A percentile compares a stretch with the other conserved stretches of the same genome.
Evolutionary conservation across 2,329 filamentous ascomycete species (phyloP).

Genomic region (Botrytis pseudocinerea): DNA sequence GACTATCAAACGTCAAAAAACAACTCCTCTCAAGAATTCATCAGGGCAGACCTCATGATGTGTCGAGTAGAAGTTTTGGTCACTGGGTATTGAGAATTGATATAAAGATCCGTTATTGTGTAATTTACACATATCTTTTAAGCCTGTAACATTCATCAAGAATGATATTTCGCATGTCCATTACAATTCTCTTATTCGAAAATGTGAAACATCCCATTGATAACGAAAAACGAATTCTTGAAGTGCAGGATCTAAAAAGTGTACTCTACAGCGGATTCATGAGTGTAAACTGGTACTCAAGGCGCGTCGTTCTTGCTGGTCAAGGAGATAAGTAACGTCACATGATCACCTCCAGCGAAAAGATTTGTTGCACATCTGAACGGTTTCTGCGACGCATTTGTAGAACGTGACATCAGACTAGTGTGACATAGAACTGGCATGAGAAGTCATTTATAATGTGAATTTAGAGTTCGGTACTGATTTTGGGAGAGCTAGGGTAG

Average conservation of each 20-base stretch:
- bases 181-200: accelerated
- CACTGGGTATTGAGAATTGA: background rate
- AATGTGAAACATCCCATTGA: too few species aligned
- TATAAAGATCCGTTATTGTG: background rate
- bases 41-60: accelerated
- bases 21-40: too few species aligned
- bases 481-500: too few species aligned
- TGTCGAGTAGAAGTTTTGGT: accelerated
- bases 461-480: background rate
- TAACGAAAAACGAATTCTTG: too few species aligned
- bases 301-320: too few species aligned
- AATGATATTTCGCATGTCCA: background rate
- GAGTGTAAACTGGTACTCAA: too few species aligned
- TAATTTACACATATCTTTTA: accelerated
- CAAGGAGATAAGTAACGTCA: too few species aligned
- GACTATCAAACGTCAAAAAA: too few species aligned
- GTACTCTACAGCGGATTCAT: too few species aligned
- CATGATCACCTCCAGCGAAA: too few species aligned
- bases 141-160: background rate
- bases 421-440: background rate
- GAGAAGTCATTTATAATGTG: background rate
- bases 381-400: background rate
- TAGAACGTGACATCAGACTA: background rate
- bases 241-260: too few species aligned
- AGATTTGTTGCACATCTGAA: background rate